phyloP scores from a whole-genome alignment of 1,284 basidiomycete species.

The Ceratobasidium sp. region DNA sequence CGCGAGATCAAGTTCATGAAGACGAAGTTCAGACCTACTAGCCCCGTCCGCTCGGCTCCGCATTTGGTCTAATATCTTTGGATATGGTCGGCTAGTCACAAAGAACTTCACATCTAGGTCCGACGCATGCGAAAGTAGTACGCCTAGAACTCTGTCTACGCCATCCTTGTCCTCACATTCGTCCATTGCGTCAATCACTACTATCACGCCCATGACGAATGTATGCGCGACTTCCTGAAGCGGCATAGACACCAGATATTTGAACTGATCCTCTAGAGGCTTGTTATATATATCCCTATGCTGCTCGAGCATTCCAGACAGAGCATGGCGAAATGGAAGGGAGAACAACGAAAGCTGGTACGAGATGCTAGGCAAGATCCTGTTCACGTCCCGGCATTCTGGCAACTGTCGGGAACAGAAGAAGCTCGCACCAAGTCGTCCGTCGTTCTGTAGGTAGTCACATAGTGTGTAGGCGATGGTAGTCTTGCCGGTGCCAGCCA shows the following conservation, averaged over 20 bases:
- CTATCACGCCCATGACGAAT: not conserved
- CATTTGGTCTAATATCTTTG: conserved; percentile 1
- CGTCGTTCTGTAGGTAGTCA: not conserved
- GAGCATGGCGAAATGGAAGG: not conserved
- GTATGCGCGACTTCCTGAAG: not conserved
- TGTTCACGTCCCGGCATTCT: conserved; percentile 6
- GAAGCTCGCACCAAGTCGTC: conserved; percentile 18
- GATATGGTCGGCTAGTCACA: conserved; percentile 18
- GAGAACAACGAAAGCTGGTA: conserved; percentile 27
- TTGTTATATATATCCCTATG: not conserved
- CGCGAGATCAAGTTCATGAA: not conserved
- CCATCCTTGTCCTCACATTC: conserved; percentile 23
- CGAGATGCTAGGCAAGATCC: conserved; percentile 19
- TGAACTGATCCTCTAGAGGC: not conserved
- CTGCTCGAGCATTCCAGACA: not conserved
- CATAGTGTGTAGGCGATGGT: conserved; percentile 22
- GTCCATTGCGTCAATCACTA: conserved; percentile 35
- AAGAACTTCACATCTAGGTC: conserved; percentile 1
- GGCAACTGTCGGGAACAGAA: conserved; percentile 27
- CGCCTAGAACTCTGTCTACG: not conserved
- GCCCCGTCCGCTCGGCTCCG: not conserved
- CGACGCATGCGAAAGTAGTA: not conserved
- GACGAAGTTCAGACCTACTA: not conserved
- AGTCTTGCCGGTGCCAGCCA: conserved; percentile 32
- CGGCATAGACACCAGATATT: conserved; percentile 4